Evolutionary conservation across 495 filamentous ascomycete genomes (phyloP).

Genomic region (Neurospora sp.): DNA sequence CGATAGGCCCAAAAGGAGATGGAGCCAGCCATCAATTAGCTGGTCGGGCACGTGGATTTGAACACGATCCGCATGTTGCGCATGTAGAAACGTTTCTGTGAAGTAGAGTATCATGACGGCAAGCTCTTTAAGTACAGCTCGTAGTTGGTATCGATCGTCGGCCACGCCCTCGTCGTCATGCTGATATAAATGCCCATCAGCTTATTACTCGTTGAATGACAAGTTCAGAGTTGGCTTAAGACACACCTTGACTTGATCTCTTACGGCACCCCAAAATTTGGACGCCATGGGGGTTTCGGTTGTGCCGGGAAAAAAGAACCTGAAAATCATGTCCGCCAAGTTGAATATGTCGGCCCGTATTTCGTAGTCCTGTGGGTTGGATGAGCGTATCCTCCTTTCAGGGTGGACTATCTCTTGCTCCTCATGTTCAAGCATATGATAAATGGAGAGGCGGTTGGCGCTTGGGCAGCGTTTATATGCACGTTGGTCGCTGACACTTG

Average conservation of each 20-base stretch:
- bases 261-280: slow-evolving; percentile 29
- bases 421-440: slow-evolving; percentile 3
- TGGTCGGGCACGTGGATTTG: slow-evolving; percentile 19
- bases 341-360: slow-evolving; percentile 21
- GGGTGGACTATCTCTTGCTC: slow-evolving; percentile 5
- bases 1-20: slow-evolving; percentile 21
- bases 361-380: slow-evolving; percentile 10
- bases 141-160: not conserved
- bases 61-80: slow-evolving; percentile 2
- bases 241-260: slow-evolving; percentile 15
- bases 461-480: slow-evolving; percentile 7
- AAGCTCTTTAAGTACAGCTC: slow-evolving; percentile 4
- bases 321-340: slow-evolving; percentile 22
- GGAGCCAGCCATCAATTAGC: slow-evolving; percentile 22
- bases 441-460: slow-evolving; percentile 1
- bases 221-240: not conserved
- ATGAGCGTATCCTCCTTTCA: not conserved
- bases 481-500: slow-evolving; percentile 7
- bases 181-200: not conserved
- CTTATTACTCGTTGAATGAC: not conserved
- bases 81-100: slow-evolving; percentile 15
- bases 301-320: slow-evolving; percentile 24
- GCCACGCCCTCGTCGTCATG: not conserved
- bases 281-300: slow-evolving; percentile 12
- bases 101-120: slow-evolving; percentile 14